phyloP scores from a whole-genome alignment of 495 filamentous ascomycete genomes.

The Talaromyces nanjingensis region DNA sequence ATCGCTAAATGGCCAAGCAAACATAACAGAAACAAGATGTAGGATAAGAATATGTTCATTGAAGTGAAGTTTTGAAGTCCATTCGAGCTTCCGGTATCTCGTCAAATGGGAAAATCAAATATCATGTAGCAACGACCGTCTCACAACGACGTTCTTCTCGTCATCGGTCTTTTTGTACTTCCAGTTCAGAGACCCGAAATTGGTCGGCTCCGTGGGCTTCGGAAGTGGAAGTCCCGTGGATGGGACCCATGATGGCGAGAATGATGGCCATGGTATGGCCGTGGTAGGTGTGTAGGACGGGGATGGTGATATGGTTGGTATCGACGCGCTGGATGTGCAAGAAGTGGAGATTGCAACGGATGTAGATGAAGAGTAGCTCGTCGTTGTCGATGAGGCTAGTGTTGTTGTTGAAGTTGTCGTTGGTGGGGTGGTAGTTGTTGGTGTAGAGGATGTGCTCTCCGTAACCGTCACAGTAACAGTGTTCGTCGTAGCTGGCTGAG shows the following conservation, averaged over 20 bases:
- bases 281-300: background rate
- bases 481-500: background rate
- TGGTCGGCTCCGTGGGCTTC: background rate
- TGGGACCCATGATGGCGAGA: background rate
- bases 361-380: background rate
- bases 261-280: background rate
- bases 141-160: background rate
- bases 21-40: background rate
- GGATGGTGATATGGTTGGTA: background rate
- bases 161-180: background rate
- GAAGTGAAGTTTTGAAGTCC: background rate
- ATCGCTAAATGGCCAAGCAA: background rate
- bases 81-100: background rate
- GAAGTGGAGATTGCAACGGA: background rate
- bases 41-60: background rate
- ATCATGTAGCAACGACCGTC: background rate
- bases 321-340: background rate
- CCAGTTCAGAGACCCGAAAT: background rate
- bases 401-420: constrained; percentile 13
- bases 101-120: background rate
- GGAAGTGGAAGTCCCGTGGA: background rate
- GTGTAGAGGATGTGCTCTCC: constrained; percentile 24
- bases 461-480: constrained; percentile 24
- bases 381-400: constrained; percentile 8
- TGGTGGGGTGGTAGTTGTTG: constrained; percentile 12